Conservation (phyloP, 2,329 filamentous ascomycete genomes). For the Furcasterigmium furcatum region DNA sequence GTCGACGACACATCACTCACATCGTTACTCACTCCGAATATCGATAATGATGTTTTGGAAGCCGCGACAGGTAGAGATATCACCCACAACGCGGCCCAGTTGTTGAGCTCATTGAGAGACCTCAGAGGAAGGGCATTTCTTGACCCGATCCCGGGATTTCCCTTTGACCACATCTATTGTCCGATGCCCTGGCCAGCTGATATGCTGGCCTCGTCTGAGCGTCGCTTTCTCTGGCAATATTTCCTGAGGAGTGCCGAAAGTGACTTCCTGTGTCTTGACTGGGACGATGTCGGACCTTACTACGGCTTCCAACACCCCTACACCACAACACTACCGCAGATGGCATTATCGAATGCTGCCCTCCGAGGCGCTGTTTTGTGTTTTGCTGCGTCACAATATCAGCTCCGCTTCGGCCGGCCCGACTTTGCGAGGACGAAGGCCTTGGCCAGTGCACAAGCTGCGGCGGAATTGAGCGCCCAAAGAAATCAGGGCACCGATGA, state of each 20-base stretch:
- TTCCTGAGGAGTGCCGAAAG: slow-evolving; percentile 9
- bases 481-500: slow-evolving; percentile 3
- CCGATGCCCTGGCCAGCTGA: slow-evolving; percentile 14
- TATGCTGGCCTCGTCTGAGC: slow-evolving; percentile 12
- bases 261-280: slow-evolving; percentile 12
- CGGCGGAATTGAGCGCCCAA: slow-evolving; percentile 2
- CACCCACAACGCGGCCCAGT: neutral
- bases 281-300: slow-evolving; percentile 10
- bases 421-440: slow-evolving; percentile 4
- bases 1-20: neutral
- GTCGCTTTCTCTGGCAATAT: slow-evolving; percentile 14
- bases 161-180: slow-evolving; percentile 5
- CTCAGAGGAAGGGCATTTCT: neutral
- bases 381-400: slow-evolving; percentile 11
- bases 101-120: neutral
- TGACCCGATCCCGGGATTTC: neutral
- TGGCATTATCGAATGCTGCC: slow-evolving; percentile 10
- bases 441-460: slow-evolving; percentile 6
- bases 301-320: slow-evolving; percentile 13
- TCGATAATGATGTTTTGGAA: neutral
- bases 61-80: neutral
- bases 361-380: slow-evolving; percentile 9
- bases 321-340: slow-evolving; percentile 8
- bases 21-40: neutral
- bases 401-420: slow-evolving; percentile 4